Conservation (phyloP, 75 land plant genomes). For the Chamaecyparis obtusa region DNA sequence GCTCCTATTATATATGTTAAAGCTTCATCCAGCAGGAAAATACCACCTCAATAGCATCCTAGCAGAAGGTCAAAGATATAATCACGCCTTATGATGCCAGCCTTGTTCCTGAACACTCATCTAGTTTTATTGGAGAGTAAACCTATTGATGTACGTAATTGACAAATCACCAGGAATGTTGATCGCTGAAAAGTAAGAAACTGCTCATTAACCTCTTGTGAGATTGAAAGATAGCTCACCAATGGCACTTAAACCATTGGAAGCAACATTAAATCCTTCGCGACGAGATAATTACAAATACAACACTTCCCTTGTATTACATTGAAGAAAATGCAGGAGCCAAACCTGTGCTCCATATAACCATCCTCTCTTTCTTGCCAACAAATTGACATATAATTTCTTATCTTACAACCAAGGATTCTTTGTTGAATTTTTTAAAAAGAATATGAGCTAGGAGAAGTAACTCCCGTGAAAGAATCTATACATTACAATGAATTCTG, state of each 20-base stretch:
- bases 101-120: neutral
- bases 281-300: neutral
- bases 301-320: neutral
- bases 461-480: slow-evolving; percentile 16
- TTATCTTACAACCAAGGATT: slow-evolving; percentile 6
- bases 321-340: slow-evolving; percentile 5
- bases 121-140: neutral
- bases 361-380: slow-evolving; percentile 1
- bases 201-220: neutral
- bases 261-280: neutral
- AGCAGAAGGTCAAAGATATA: neutral
- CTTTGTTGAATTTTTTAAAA: slow-evolving; percentile 1
- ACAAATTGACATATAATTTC: slow-evolving; percentile 10
- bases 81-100: neutral
- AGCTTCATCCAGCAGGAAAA: no score
- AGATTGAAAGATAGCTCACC: neutral
- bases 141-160: neutral
- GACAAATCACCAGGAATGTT: neutral
- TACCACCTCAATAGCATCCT: neutral
- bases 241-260: neutral
- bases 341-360: neutral
- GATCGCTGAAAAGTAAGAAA: neutral
- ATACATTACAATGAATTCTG: slow-evolving; percentile 15
- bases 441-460: slow-evolving; percentile 5
- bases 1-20: neutral